Conservation (phyloP, 305 asterid species). For the Lippia alba region DNA sequence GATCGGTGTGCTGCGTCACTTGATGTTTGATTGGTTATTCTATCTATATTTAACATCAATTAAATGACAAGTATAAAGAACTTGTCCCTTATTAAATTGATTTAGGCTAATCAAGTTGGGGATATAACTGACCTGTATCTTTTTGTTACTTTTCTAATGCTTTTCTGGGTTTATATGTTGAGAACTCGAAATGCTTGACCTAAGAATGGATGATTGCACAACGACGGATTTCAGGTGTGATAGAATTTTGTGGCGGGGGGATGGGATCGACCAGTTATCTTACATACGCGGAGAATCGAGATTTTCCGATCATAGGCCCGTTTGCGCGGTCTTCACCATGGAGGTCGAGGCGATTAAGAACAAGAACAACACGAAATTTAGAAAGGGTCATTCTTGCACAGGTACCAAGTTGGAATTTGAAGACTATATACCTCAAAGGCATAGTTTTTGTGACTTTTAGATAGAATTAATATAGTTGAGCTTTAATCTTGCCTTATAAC, state of each 20-base stretch:
- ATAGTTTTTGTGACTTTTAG: constrained; percentile 61
- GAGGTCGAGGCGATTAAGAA: constrained; percentile 53
- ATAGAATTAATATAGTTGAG: background rate
- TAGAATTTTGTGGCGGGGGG: constrained; percentile 69
- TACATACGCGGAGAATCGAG: constrained; percentile 73
- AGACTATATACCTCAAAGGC: constrained; percentile 55
- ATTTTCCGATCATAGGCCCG: constrained; percentile 82
- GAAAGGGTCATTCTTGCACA: constrained; percentile 74
- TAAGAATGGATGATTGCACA: too few relatives aligned
- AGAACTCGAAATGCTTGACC: too few relatives aligned
- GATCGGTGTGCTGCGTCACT: too few relatives aligned
- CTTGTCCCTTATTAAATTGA: too few relatives aligned
- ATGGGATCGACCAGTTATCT: constrained; percentile 56
- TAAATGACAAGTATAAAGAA: too few relatives aligned
- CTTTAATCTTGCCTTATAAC: background rate
- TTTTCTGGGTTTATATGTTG: too few relatives aligned
- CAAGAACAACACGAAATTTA: constrained; percentile 42
- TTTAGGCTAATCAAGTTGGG: too few relatives aligned
- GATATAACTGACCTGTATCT: too few relatives aligned
- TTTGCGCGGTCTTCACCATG: constrained; percentile 57
- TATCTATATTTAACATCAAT: too few relatives aligned
- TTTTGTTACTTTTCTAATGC: too few relatives aligned
- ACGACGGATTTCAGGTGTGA: constrained; percentile 59
- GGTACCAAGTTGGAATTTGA: constrained; percentile 48
- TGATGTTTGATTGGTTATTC: too few relatives aligned